These are phyloP conservation scores for Trametes elegans DNA, from an alignment of 768 basidiomycete species.

Conservation along the genomic window DNA sequence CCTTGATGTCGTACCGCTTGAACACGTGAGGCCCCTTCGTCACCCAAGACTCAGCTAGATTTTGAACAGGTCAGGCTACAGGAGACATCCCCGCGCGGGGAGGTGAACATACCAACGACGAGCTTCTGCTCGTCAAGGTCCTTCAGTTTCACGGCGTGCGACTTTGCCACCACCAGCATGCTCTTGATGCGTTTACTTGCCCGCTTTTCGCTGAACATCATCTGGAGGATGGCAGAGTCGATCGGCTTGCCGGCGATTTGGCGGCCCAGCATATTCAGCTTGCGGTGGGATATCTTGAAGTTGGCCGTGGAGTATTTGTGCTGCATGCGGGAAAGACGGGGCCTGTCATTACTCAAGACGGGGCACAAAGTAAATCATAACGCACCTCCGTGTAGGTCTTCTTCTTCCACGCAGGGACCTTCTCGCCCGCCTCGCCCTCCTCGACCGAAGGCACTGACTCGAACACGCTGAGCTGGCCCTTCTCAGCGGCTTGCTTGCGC, in stretches of 20 bases:
- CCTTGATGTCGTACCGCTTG: constrained; percentile 76
- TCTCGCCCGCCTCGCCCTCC: constrained; percentile 9
- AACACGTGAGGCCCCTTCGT: constrained; percentile 70
- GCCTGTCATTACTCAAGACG: neutral
- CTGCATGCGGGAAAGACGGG: constrained; percentile 37
- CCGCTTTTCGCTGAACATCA: constrained; percentile 94
- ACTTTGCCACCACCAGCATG: constrained; percentile 82
- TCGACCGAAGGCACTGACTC: constrained; percentile 20
- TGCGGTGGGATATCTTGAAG: constrained; percentile 93
- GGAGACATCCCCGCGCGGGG: neutral
- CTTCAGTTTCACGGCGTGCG: constrained; percentile 80
- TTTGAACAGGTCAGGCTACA: neutral
- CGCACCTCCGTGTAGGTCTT: constrained; percentile 28
- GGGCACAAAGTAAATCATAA: neutral
- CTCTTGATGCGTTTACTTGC: constrained; percentile 84
- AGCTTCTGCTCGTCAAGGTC: constrained; percentile 68
- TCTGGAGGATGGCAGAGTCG: constrained; percentile 93
- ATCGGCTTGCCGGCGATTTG: constrained; percentile 91
- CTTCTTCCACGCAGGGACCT: constrained; percentile 9
- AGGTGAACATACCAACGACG: constrained; percentile 66
- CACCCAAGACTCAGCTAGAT: constrained; percentile 89
- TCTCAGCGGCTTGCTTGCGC: constrained; percentile 25
- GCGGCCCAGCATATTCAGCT: constrained; percentile 82
- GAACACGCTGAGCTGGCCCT: constrained; percentile 30
- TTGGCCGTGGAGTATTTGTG: constrained; percentile 91